Conservation (phyloP, 2,329 filamentous ascomycete genomes). For the Orbilia javanica region DNA sequence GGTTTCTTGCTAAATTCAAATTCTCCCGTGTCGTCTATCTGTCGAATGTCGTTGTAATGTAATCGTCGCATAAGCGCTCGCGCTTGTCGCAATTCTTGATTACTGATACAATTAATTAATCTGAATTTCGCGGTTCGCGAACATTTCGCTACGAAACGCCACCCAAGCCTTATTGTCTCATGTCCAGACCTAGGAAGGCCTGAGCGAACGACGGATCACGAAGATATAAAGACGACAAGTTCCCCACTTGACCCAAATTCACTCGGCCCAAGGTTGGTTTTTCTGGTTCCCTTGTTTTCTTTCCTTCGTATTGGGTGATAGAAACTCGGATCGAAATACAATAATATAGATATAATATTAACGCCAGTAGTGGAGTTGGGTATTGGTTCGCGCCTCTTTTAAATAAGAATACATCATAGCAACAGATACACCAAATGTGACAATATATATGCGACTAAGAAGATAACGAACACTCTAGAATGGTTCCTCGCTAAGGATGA, state of each 20-base stretch:
- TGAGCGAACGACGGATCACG: neutral
- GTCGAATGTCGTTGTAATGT: neutral
- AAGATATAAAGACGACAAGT: conserved; percentile 14
- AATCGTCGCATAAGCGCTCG: conserved; percentile 14
- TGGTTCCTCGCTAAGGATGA: neutral
- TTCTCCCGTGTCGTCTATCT: neutral
- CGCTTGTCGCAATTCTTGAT: conserved; percentile 40
- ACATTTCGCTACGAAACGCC: conserved; percentile 20
- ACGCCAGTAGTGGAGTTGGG: conserved; percentile 10
- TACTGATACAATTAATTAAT: conserved; percentile 35
- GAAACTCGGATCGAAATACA: neutral
- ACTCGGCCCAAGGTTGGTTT: neutral
- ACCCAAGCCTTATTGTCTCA: conserved; percentile 20
- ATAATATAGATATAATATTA: neutral
- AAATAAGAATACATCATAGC: neutral
- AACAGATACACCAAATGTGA: neutral
- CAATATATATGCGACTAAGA: neutral
- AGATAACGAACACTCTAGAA: neutral
- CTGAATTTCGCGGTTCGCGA: conserved; percentile 42
- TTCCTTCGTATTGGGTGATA: neutral
- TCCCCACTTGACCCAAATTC: neutral
- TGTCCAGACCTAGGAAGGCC: neutral
- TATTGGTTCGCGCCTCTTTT: neutral
- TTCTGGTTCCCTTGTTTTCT: no score
- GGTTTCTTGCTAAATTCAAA: neutral